A percentile compares a stretch with the other conserved stretches of the same genome.
Conservation (phyloP, 2,329 filamentous ascomycete species). For the Paraphaeosphaeria sporulosa region DNA sequence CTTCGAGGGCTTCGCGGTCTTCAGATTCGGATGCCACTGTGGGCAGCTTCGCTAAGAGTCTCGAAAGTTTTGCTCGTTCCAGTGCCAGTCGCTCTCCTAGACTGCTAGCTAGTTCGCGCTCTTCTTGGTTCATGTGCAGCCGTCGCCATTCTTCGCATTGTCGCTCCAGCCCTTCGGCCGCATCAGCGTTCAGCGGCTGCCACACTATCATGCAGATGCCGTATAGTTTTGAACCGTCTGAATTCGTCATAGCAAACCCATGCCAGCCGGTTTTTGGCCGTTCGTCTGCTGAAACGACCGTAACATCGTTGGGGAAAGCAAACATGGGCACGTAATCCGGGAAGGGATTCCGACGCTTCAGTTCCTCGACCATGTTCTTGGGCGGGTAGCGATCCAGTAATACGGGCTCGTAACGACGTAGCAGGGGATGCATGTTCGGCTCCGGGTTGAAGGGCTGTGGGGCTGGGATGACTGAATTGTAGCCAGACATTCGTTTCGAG, state of each 20-base stretch:
- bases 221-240: slow-evolving; percentile 90
- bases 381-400: slow-evolving; percentile 92
- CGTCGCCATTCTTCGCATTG: slow-evolving; percentile 61
- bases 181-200: slow-evolving; percentile 82
- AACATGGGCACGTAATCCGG: slow-evolving; percentile 99
- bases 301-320: slow-evolving; percentile 97
- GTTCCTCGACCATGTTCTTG: slow-evolving; percentile 80
- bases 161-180: slow-evolving; percentile 83
- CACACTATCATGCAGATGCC: slow-evolving; percentile 92
- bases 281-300: slow-evolving; percentile 94
- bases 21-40: slow-evolving; percentile 79
- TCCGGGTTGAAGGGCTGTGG: slow-evolving; percentile 90
- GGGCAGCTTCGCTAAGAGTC: slow-evolving; percentile 83
- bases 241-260: slow-evolving; percentile 96
- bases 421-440: slow-evolving; percentile 93
- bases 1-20: slow-evolving; percentile 84
- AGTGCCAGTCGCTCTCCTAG: slow-evolving; percentile 85
- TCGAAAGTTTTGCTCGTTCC: slow-evolving; percentile 89
- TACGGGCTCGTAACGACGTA: slow-evolving; percentile 94
- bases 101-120: slow-evolving; percentile 90
- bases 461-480: slow-evolving; percentile 95
- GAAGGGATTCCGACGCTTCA: slow-evolving; percentile 81
- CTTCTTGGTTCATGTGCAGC: slow-evolving; percentile 84
- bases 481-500: slow-evolving; percentile 89
- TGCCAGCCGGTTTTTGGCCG: slow-evolving; percentile 97